Conservation (phyloP, 768 basidiomycete species). For the Mycena alexandri region DNA sequence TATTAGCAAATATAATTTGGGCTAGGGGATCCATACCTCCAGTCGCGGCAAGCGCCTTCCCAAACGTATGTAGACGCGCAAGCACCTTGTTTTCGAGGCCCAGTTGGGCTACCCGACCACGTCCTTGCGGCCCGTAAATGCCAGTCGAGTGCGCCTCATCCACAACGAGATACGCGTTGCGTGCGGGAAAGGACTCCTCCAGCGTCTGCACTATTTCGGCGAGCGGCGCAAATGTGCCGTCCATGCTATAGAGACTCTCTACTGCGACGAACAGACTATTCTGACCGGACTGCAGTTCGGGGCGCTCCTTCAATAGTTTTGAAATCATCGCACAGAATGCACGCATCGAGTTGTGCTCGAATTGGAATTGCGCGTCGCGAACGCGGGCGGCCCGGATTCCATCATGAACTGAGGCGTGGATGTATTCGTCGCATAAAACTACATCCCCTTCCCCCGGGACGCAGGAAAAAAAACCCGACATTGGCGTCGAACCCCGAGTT, state of each 20-base stretch:
- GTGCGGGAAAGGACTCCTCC: constrained; percentile 69
- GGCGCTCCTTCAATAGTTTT: constrained; percentile 53
- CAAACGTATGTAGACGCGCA: constrained; percentile 90
- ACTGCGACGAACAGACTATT: constrained; percentile 82
- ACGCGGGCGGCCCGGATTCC: constrained; percentile 81
- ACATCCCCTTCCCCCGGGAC: constrained; percentile 84
- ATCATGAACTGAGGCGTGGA: constrained; percentile 94
- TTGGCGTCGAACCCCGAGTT: constrained; percentile 97
- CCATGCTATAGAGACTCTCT: constrained; percentile 96
- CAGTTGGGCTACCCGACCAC: constrained; percentile 78
- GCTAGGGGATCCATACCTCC: constrained; percentile 72
- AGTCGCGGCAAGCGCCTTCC: constrained; percentile 87
- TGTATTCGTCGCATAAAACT: constrained; percentile 86
- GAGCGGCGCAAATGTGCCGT: constrained; percentile 90
- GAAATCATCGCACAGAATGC: constrained; percentile 62
- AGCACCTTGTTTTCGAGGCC: constrained; percentile 81
- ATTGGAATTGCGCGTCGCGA: constrained; percentile 56
- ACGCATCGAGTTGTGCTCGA: constrained; percentile 79
- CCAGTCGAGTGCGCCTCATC: constrained; percentile 97
- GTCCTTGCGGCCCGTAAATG: constrained; percentile 83
- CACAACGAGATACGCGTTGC: constrained; percentile 81
- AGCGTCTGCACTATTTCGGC: constrained; percentile 71
- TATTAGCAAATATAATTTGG: neutral
- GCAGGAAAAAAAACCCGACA: constrained; percentile 84
- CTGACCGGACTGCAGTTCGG: constrained; percentile 53